Evolutionary conservation across 1,284 basidiomycete genomes (phyloP).

Genomic region (Lignosus rhinocerotis): DNA sequence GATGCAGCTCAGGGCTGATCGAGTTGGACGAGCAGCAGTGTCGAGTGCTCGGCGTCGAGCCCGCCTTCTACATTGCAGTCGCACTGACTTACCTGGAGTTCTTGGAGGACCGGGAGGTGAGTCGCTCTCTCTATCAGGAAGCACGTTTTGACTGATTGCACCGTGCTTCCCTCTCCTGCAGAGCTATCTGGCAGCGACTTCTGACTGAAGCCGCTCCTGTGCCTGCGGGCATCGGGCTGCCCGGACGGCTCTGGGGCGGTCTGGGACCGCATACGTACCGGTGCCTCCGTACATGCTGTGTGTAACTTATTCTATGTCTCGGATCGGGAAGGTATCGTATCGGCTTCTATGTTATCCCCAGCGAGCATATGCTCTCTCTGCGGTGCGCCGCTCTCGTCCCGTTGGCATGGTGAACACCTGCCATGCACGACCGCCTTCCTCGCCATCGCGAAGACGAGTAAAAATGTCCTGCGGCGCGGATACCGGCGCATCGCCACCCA

Average conservation of each 20-base stretch:
- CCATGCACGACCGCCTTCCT: not conserved
- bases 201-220: conserved; percentile 20
- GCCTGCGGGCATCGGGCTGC: too few species aligned
- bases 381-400: not conserved
- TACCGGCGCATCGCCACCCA: not conserved
- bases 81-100: conserved; percentile 76
- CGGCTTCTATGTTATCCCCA: not conserved
- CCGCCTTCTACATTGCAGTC: conserved; percentile 74
- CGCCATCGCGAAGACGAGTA: not conserved
- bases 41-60: conserved; percentile 64
- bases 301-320: conserved; percentile 18
- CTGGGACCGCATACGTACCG: not conserved
- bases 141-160: not conserved
- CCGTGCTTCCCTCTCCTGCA: conserved; percentile 8
- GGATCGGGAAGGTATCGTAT: conserved; percentile 12
- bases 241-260: too few species aligned
- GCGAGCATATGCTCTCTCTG: not conserved
- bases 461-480: not conserved
- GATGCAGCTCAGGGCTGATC: conserved; percentile 58
- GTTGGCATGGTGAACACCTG: not conserved
- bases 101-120: conserved; percentile 71
- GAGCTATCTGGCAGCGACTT: conserved; percentile 33
- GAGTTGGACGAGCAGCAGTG: conserved; percentile 62
- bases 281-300: not conserved
- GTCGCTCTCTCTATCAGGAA: conserved; percentile 23